A percentile compares a stretch with the other conserved stretches of the same genome.
phyloP scores from a whole-genome alignment of 2,329 filamentous ascomycete genomes.

The Hypoxylon sp. region DNA sequence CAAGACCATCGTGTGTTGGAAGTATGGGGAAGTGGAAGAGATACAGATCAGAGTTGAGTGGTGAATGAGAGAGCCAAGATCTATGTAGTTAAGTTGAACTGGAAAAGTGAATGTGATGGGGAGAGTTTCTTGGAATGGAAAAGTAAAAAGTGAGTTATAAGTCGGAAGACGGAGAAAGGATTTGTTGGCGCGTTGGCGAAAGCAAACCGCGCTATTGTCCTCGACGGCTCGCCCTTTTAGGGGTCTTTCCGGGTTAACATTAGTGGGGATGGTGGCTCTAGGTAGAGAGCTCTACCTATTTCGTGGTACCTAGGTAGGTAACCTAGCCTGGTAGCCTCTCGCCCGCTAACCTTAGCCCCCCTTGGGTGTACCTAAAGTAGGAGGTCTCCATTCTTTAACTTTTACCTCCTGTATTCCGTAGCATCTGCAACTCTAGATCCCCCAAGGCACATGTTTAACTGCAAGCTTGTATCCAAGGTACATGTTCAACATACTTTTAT shows the following conservation, averaged over 20 bases:
- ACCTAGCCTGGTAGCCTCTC: too few species aligned
- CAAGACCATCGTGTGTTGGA: slow-evolving; percentile 27
- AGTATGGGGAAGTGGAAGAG: not conserved
- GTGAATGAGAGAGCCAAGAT: not conserved
- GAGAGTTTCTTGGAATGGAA: not conserved
- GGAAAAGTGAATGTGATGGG: not conserved
- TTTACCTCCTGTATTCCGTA: too few species aligned
- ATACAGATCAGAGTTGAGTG: not conserved
- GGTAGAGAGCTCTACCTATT: slow-evolving; percentile 2
- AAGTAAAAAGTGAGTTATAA: slow-evolving; percentile 6
- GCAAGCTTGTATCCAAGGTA: too few species aligned
- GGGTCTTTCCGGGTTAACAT: slow-evolving; percentile 19
- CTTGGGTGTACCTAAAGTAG: too few species aligned
- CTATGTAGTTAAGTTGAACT: not conserved
- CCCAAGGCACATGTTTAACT: too few species aligned
- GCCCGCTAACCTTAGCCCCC: too few species aligned
- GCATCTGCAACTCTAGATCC: too few species aligned
- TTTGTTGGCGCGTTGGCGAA: slow-evolving; percentile 7
- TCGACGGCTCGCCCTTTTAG: slow-evolving; percentile 30
- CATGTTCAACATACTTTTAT: too few species aligned
- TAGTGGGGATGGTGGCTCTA: slow-evolving; percentile 22
- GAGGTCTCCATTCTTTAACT: too few species aligned
- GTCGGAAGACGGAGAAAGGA: slow-evolving; percentile 7
- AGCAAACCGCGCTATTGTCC: slow-evolving; percentile 31
- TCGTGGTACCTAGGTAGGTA: not conserved